A percentile compares a stretch with the other conserved stretches of the same genome.
phyloP scores from a whole-genome alignment of 306 rosid genomes.

The Sechiopsis laciniata region DNA sequence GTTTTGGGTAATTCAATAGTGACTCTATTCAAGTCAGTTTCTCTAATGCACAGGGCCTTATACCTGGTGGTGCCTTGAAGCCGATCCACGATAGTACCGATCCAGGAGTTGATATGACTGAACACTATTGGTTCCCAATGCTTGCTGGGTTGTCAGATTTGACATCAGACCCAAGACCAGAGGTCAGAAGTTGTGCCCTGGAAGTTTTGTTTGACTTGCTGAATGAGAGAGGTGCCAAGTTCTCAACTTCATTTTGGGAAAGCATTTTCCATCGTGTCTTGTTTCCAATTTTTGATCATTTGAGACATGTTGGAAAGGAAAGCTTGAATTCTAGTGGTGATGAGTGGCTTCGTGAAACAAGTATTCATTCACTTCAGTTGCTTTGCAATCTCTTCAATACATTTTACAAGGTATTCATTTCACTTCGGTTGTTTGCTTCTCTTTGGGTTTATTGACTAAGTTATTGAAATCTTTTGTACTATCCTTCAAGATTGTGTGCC shows the following conservation, averaged over 20 bases:
- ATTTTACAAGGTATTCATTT: constrained; percentile 98
- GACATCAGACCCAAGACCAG: constrained; percentile 91
- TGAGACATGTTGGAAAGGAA: constrained; percentile 92
- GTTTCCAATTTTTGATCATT: constrained; percentile 98
- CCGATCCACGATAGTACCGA: constrained; percentile 61
- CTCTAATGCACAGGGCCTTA: constrained; percentile 56
- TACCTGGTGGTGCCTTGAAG: constrained; percentile 94
- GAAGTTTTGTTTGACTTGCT: constrained; percentile 98
- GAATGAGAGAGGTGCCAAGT: constrained; percentile 96
- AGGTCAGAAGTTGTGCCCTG: constrained; percentile 95
- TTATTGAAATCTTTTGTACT: too few relatives aligned
- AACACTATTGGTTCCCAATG: constrained; percentile 99
- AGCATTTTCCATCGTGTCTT: constrained; percentile 91
- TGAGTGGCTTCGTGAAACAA: constrained; percentile 86
- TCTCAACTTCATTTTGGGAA: constrained; percentile 91
- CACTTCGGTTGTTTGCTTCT: too few relatives aligned
- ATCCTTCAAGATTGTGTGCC: too few relatives aligned
- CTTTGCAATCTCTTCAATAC: constrained; percentile 98
- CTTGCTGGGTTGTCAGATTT: constrained; percentile 97
- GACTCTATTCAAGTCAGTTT: constrained; percentile 26
- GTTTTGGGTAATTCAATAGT: not conserved
- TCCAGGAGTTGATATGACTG: constrained; percentile 69
- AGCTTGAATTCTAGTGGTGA: constrained; percentile 57
- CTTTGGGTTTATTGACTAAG: too few relatives aligned
- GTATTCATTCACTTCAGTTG: constrained; percentile 94